Evolutionary conservation across 2,329 filamentous ascomycete genomes (phyloP).

Genomic region (Pseudogymnoascus sp.): DNA sequence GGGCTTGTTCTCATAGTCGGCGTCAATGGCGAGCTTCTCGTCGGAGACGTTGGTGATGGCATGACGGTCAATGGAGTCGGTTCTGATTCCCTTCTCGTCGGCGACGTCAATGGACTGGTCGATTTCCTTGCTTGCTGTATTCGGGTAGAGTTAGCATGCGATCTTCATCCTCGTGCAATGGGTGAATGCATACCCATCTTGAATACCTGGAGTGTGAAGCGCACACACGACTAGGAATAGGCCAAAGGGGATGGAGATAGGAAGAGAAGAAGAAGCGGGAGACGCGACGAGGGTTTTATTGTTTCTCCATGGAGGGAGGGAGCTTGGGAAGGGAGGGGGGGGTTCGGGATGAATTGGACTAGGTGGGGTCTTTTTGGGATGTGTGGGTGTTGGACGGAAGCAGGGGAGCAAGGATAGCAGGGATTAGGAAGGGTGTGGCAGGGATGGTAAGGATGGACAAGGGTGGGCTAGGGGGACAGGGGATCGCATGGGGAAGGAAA

Average conservation of each 20-base stretch:
- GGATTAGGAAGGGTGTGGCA: neutral
- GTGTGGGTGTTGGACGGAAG: neutral
- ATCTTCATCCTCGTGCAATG: neutral
- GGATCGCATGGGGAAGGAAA: neutral
- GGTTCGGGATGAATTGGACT: neutral
- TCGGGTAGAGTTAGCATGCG: neutral
- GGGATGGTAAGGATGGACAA: neutral
- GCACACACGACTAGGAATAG: neutral
- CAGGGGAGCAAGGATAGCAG: neutral
- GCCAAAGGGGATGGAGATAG: neutral
- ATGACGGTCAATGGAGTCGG: conserved; percentile 11
- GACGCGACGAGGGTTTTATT: conserved; percentile 2
- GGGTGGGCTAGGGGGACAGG: neutral
- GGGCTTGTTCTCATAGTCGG: conserved; percentile 28
- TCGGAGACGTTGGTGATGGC: conserved; percentile 14
- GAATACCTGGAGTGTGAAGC: neutral
- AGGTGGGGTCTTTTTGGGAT: neutral
- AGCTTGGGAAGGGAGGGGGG: neutral
- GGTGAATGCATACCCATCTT: conserved; percentile 13
- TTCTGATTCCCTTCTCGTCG: conserved; percentile 7
- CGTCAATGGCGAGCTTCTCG: conserved; percentile 16
- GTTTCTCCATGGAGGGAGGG: neutral
- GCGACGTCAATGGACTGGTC: neutral
- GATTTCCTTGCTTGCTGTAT: neutral
- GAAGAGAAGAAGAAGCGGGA: neutral